Base-by-base conservation (phyloP, 2,329 filamentous ascomycete species). In the Hymenoscyphus scutula region DNA sequence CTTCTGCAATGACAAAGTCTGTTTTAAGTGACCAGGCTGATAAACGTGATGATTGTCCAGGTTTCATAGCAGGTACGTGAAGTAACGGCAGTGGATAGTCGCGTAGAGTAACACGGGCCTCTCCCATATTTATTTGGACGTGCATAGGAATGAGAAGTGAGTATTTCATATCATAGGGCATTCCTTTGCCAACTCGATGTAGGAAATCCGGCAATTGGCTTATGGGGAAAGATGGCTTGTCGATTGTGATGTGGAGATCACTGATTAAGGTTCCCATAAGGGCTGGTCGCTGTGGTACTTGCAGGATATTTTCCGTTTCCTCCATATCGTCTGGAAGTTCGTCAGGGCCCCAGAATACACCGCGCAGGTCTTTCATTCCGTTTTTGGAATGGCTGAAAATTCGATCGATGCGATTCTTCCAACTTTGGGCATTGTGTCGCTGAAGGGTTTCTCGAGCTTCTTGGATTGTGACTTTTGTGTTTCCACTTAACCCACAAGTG, bases 1-100 rank as follows among this genome's bases (percentile, higher is more conserved):
- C 96, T 77, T 99, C 95, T 0, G 92, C 96, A 65, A 99, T 89
- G 5, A 99, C 93, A 74, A 99, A 97, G 72, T 99, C 91, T 1
- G 93, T 90, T 68, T 87, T 89, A 59, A 99, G 79, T 0, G 90
- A 92, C 74, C 96, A 85, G 58, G 92, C 89, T n/a, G 91, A 88
- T 34, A 93, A 77, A 61, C 90, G 86, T 5, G 89, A 84, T 1
- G 92, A 91, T 73, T 98, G 94, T 0, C 88, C 89, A 17, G 87
- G 80, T 64, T 91, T 89, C 65, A 97, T 84, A 0, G 89, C 84
- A 0, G 96, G 95, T 23, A 99, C 90, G 74, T 99, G 95, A 32
- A 99, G 76, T 29, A 99, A 80, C 3, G 96, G 95, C 25, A 99
- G 79, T 8, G 96, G 96, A 72, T 99, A 99, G 77, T 99, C 95